Evolutionary conservation across 768 basidiomycete genomes (phyloP).

Genomic region (Filobasidium floriforme): DNA sequence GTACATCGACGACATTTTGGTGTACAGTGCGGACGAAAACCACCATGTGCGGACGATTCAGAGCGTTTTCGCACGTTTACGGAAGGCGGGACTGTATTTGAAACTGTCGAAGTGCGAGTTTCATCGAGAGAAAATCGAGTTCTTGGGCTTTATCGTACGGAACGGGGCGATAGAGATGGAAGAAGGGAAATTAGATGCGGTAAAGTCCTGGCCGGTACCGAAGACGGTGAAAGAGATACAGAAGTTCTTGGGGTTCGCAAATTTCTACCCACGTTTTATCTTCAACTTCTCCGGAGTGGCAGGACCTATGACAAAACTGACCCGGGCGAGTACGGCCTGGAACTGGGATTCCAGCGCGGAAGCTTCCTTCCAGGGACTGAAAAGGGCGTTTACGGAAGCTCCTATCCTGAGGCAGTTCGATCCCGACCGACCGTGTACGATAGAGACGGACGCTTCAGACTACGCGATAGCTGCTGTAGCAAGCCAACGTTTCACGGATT

Average conservation of each 20-base stretch:
- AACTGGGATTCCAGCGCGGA: slow-evolving; percentile 2
- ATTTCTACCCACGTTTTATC: slow-evolving; percentile 35
- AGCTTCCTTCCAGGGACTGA: slow-evolving; percentile 12
- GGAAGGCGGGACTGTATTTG: not conserved
- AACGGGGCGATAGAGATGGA: slow-evolving; percentile 22
- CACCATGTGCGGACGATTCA: slow-evolving; percentile 28
- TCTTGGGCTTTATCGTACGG: slow-evolving; percentile 25
- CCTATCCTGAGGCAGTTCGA: slow-evolving; percentile 24
- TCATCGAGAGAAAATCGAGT: slow-evolving; percentile 18
- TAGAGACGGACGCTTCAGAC: slow-evolving; percentile 23
- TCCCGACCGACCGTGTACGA: not conserved
- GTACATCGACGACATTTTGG: slow-evolving; percentile 18
- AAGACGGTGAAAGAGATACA: slow-evolving; percentile 24
- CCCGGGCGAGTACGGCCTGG: slow-evolving; percentile 14
- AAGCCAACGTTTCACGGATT: slow-evolving; percentile 8
- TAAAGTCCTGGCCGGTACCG: slow-evolving; percentile 27
- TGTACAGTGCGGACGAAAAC: slow-evolving; percentile 1
- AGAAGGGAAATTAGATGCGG: slow-evolving; percentile 11
- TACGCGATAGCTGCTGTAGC: slow-evolving; percentile 13
- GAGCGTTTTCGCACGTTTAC: slow-evolving; percentile 26
- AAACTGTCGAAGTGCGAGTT: slow-evolving; percentile 28
- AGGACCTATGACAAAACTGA: slow-evolving; percentile 24
- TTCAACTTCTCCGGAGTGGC: slow-evolving; percentile 25
- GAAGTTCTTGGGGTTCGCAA: slow-evolving; percentile 31
- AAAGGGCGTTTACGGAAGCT: slow-evolving; percentile 22